Evolutionary conservation across 192 early-diverging fungal species (phyloP).

Genomic region (Coemansia sp.): DNA sequence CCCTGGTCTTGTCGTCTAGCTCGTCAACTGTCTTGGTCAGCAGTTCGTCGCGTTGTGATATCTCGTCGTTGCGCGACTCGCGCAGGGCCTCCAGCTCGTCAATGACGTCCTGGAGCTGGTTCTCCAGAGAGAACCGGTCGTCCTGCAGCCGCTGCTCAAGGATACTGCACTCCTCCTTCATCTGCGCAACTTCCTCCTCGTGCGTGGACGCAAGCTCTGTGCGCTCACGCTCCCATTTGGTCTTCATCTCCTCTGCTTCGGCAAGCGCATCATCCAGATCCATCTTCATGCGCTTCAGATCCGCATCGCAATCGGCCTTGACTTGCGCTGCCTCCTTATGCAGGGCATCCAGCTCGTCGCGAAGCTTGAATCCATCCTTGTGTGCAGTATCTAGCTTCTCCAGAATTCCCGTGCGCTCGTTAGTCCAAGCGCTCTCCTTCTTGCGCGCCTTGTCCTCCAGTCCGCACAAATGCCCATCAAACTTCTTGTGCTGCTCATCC

Average conservation of each 20-base stretch:
- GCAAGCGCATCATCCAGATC: slow-evolving; percentile 24
- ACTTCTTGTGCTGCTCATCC: slow-evolving; percentile 16
- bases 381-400: slow-evolving; percentile 50
- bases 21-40: slow-evolving; percentile 4
- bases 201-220: slow-evolving; percentile 25
- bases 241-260: slow-evolving; percentile 6
- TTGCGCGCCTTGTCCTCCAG: slow-evolving; percentile 21
- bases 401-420: slow-evolving; percentile 32
- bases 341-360: slow-evolving; percentile 36
- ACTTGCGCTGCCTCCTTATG: slow-evolving; percentile 32
- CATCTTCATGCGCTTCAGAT: slow-evolving; percentile 24
- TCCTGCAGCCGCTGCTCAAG: slow-evolving; percentile 34
- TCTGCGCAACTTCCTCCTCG: slow-evolving; percentile 16
- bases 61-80: slow-evolving; percentile 8
- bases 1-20: slow-evolving; percentile 12
- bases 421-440: slow-evolving; percentile 31
- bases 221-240: slow-evolving; percentile 30
- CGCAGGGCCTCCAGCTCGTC: slow-evolving; percentile 18
- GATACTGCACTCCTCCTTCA: slow-evolving; percentile 19
- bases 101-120: slow-evolving; percentile 19
- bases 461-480: slow-evolving; percentile 5
- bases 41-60: slow-evolving; percentile 3
- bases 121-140: slow-evolving; percentile 16
- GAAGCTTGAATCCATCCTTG: slow-evolving; percentile 49
- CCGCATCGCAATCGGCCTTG: slow-evolving; percentile 31